A percentile compares a stretch with the other conserved stretches of the same genome.
Conservation (phyloP, 805 yeast species). For the Ogataea naganishii region DNA sequence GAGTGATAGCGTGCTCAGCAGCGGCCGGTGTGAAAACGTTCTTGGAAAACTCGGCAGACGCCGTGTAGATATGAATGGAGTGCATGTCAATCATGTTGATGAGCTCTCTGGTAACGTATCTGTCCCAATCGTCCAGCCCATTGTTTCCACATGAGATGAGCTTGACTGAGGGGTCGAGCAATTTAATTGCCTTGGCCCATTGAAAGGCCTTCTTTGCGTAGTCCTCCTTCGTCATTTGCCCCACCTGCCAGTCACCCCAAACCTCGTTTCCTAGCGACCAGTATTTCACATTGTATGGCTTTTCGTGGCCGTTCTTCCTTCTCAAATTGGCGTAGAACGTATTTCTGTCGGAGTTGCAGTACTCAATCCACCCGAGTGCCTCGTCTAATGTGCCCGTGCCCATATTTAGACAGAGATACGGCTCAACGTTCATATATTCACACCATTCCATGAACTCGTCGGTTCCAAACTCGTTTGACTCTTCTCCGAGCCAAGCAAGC, state of each 20-base stretch:
- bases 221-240: slow-evolving; percentile 21
- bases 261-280: slow-evolving; percentile 29
- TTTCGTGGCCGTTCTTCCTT: slow-evolving; percentile 23
- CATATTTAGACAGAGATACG: slow-evolving; percentile 26
- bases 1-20: slow-evolving; percentile 24
- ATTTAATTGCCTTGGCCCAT: slow-evolving; percentile 27
- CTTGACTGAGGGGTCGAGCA: slow-evolving; percentile 20
- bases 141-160: slow-evolving; percentile 23
- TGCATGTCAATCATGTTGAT: slow-evolving; percentile 19
- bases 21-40: slow-evolving; percentile 23
- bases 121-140: slow-evolving; percentile 24
- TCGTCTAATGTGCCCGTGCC: slow-evolving; percentile 28
- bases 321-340: slow-evolving; percentile 27
- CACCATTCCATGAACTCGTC: slow-evolving; percentile 29
- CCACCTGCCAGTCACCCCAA: slow-evolving; percentile 29
- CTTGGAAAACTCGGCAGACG: slow-evolving; percentile 14
- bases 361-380: slow-evolving; percentile 27
- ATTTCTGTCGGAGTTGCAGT: slow-evolving; percentile 22
- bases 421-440: slow-evolving; percentile 20
- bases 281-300: slow-evolving; percentile 26
- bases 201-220: slow-evolving; percentile 21
- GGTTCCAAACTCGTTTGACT: slow-evolving; percentile 24
- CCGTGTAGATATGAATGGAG: slow-evolving; percentile 25
- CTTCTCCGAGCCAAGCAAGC: slow-evolving; percentile 26
- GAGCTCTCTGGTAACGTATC: slow-evolving; percentile 17